Evolutionary conservation across 768 basidiomycete species (phyloP).

Genomic region (Rhizopogon sp.): DNA sequence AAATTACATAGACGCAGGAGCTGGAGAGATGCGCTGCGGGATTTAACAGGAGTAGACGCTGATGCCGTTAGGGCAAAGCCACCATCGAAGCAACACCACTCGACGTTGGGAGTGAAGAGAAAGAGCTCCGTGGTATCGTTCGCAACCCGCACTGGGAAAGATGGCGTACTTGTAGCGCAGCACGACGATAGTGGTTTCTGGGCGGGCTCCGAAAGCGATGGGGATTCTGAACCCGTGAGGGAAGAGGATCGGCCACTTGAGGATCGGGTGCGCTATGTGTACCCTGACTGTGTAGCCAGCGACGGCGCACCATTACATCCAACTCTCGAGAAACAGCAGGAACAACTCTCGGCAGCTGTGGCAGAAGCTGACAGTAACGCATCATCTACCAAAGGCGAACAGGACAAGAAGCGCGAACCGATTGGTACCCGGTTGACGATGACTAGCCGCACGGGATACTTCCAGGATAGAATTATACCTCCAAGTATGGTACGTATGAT

Average conservation of each 20-base stretch:
- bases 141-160: slow-evolving; percentile 3
- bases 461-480: slow-evolving; percentile 90
- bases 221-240: slow-evolving; percentile 39
- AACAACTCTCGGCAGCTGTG: slow-evolving; percentile 46
- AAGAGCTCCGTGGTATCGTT: slow-evolving; percentile 24
- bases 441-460: slow-evolving; percentile 91
- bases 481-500: slow-evolving; percentile 85
- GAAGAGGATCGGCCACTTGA: slow-evolving; percentile 75
- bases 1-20: slow-evolving; percentile 51
- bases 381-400: slow-evolving; percentile 21
- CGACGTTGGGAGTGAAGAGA: slow-evolving; percentile 18
- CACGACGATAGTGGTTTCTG: slow-evolving; percentile 44
- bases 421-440: slow-evolving; percentile 90
- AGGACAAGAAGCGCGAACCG: slow-evolving; percentile 42
- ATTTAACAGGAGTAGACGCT: slow-evolving; percentile 33
- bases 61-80: slow-evolving; percentile 28
- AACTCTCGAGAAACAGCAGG: slow-evolving; percentile 45
- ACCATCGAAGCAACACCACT: slow-evolving; percentile 10
- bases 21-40: slow-evolving; percentile 56
- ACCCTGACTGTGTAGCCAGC: slow-evolving; percentile 22
- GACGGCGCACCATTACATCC: slow-evolving; percentile 19
- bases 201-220: slow-evolving; percentile 49
- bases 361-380: slow-evolving; percentile 46
- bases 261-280: slow-evolving; percentile 65
- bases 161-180: neutral